These are phyloP conservation scores for Lindgomyces ingoldianus DNA, from an alignment of 495 filamentous ascomycete genomes.

Conservation along the genomic window DNA sequence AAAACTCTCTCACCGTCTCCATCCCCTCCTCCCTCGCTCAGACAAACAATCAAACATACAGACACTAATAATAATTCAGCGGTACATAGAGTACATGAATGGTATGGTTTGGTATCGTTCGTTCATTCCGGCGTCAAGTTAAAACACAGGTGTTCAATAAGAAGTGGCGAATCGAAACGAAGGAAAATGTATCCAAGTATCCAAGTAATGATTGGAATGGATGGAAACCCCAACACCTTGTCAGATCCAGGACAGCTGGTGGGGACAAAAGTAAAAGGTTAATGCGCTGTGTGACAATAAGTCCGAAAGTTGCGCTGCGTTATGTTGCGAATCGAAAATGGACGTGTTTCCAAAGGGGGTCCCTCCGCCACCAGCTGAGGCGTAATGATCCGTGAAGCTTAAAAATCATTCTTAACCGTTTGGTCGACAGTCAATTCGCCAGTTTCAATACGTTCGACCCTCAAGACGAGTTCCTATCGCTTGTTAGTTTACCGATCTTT, in stretches of 20 bases:
- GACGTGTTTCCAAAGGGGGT: no score
- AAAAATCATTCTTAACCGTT: constrained; percentile 27
- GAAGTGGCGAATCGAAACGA: neutral
- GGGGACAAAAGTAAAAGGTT: no score
- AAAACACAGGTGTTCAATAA: neutral
- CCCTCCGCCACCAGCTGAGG: no score
- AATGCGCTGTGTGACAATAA: no score
- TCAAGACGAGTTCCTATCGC: constrained; percentile 38
- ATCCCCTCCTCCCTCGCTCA: no score
- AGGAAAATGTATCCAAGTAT: neutral
- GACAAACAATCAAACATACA: neutral
- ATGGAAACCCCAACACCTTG: no score
- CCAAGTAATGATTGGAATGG: no score
- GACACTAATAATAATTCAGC: neutral
- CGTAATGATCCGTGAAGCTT: neutral
- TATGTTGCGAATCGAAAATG: no score
- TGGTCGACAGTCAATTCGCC: constrained; percentile 39
- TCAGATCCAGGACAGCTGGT: no score
- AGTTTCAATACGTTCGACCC: constrained; percentile 40
- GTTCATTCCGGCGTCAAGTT: neutral
- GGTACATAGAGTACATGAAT: neutral
- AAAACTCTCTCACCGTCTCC: neutral
- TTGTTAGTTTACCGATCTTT: no score
- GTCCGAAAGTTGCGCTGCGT: no score
- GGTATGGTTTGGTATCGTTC: neutral